Base-by-base conservation (phyloP, 1,139 yeast genomes). In the Candida pseudoviswanathii region DNA sequence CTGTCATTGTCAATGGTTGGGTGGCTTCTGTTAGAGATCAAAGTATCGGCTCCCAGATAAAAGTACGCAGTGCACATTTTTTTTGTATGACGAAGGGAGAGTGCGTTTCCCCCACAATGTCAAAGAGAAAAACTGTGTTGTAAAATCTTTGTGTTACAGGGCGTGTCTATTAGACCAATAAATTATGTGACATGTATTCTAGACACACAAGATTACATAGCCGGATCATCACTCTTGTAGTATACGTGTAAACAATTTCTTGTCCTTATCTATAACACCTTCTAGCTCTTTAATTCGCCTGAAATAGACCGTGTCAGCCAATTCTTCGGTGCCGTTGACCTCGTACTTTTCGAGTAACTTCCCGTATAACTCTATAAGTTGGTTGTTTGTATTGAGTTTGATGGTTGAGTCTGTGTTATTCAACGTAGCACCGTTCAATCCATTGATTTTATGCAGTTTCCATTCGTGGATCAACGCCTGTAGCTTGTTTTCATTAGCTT, bases 261-360 rank as follows among this genome's bases (percentile, higher is more conserved):
- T 59, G n/a, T 50, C 46, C 4, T 38, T 33, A 2, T 50, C 54
- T 4, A 61, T 55, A 2, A 44, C 47, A 6, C 38, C 30, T 37
- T 59, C 57, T 31, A 62, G 48, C 41, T 61, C 63, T 8, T 55
- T 58, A 4, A 62, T 50, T 38, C 65, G 47, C 10, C 39, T 38
- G 33, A 51, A 61, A 52, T 62, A 62, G n/a, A 52, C 54, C 7
- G 39, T 36, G 47, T 62, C 60, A 25, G 66, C 66, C 51, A 62
- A 53, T 21, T 59, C 62, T 10, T 59, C 62, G 5, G 65, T 61
- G 44, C 51, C 56, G 6, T 37, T 40, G 24, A 58, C 59, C 9
- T 54, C 47, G 44, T 53, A 53, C 16, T 48, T 41, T 4, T 32
- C 21, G 37, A 62, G 47, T 11, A 62, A 48, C 22, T 52, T 54